Evolutionary conservation across 441 rosid species (phyloP), one percentile per base, ranked within the genome.

Genomic region (Manihot esculenta): DNA sequence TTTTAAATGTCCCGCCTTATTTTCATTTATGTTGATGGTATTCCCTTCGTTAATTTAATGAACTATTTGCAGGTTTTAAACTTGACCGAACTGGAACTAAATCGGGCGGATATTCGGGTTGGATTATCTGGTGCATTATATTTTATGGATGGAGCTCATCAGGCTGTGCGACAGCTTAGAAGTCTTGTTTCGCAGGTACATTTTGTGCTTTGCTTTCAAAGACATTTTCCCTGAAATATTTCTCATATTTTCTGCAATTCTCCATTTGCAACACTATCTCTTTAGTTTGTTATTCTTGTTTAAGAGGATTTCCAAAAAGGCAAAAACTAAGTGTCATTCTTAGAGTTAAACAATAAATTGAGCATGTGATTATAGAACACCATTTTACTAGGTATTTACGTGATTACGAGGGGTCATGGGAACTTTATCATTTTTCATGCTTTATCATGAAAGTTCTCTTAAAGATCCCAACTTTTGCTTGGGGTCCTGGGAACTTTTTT

Each of bases 121-220:
- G 99, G 99, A 61, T 83, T 93, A 74, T 91, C 99, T 30, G 98
- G 97, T 74, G 88, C 95, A 65, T 77, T 93, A 59, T 91, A 93
- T 74, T 95, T 86, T 80, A 93, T 93, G 98, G 94, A 95, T 85
- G 97, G 97, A 66, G 93, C 99, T 80, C 92, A 97, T 62, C 99
- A 92, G 83, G 95, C 98, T 75, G 95, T 92, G 26, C 85, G 98
- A 71, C 98, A 95, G 84, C 76, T 95, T 80, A 92, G 90, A 27
- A 88, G 84, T 86, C 94, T 95, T 74, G 95, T 89, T 76, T 95
- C 99, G 35, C 98, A 95, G 97, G 99, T 94, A 85, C 78, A 51
- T 44, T 76, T 66, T 77, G n/a, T 78, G 53, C 59, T 38, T 62
- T 68, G 71, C 62, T 73, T 58, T 38, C 20, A 71, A 48, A 44